phyloP scores from a whole-genome alignment of 345 rosid genomes.

The Sisymbrium irio region DNA sequence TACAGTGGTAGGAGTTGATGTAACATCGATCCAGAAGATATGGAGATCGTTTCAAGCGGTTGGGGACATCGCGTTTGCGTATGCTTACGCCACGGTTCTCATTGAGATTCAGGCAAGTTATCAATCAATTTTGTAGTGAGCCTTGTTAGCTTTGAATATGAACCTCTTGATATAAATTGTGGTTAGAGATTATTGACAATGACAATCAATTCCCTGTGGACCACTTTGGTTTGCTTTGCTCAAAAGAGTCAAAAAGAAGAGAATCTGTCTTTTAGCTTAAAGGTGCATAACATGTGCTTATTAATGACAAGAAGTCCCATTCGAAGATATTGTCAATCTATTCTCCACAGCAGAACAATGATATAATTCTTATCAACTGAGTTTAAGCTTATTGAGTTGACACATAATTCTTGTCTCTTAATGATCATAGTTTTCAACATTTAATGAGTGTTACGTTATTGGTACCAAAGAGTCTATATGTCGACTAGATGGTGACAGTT shows the following conservation, averaged over 20 bases:
- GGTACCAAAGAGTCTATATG: background rate
- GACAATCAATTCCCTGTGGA: constrained; percentile 28
- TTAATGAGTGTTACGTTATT: background rate
- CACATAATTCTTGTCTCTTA: background rate
- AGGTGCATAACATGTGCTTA: constrained; percentile 30
- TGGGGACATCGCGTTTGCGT: constrained; percentile 89
- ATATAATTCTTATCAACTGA: constrained; percentile 2
- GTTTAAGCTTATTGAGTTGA: constrained; percentile 20
- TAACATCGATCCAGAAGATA: constrained; percentile 66
- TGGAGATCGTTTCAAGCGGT: constrained; percentile 82
- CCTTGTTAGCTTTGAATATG: constrained; percentile 16
- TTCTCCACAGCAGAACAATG: constrained; percentile 20
- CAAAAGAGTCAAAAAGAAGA: constrained; percentile 34
- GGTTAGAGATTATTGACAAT: constrained; percentile 29
- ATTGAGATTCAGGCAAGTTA: constrained; percentile 78
- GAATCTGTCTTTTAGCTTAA: constrained; percentile 34
- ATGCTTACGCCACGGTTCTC: constrained; percentile 73
- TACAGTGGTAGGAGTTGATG: constrained; percentile 56
- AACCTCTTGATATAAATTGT: constrained; percentile 25
- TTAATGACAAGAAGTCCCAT: constrained; percentile 24
- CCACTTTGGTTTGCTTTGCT: constrained; percentile 25
- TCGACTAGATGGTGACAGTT: background rate
- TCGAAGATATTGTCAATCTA: constrained; percentile 33
- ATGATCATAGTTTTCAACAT: constrained; percentile 2
- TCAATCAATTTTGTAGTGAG: background rate